Base-by-base conservation (phyloP, 2,329 filamentous ascomycete species). In the Exophiala phaeomuriformis region DNA sequence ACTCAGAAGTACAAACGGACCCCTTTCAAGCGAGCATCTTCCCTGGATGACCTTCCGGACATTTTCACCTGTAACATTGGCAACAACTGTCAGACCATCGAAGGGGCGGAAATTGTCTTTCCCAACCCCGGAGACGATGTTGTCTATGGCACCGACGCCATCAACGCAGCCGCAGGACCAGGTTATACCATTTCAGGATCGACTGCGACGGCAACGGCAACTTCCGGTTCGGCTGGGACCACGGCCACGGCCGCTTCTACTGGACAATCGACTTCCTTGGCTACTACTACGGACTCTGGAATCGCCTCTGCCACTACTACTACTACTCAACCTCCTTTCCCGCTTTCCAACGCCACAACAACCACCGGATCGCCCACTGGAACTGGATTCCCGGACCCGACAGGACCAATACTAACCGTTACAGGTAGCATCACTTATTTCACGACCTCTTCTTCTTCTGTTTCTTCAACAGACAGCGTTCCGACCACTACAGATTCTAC, bases 41-140 rank as follows among this genome's bases (percentile, higher is more conserved):
- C 52, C 45, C 81, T 87, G 66, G 71, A 72, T 53, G 67, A 68
- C 41, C 80, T 85, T 1, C 86, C 87, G 1, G 69, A 76, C 44
- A 79, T 90, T 68, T 90, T 88, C 66, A 76, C 85, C 49, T 85
- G 84, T 69, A 90, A 90, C 67, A 69, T 88, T 47, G 67, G 67
- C 44, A 78, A 80, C 49, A 74, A 71, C 46, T 88, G 85, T 71
- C 72, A 66, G 40, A 85, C 82, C 35, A 66, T 68, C 4, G 80
- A 83, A 63, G 72, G 74, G 36, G 66, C 74, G 43, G 81, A 86
- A 55, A 74, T 86, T 35, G 65, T 75, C 61, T 89, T 84, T 72
- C 85, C 86, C 37, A 67, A 81, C 49, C 83, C 85, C 4, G 86
- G 86, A 46, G 68, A 73, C 0, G 75, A 80, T 52, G 75, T 82